Base-by-base conservation (phyloP, 108 stramenopile genomes). In the Nitzschia palea region DNA sequence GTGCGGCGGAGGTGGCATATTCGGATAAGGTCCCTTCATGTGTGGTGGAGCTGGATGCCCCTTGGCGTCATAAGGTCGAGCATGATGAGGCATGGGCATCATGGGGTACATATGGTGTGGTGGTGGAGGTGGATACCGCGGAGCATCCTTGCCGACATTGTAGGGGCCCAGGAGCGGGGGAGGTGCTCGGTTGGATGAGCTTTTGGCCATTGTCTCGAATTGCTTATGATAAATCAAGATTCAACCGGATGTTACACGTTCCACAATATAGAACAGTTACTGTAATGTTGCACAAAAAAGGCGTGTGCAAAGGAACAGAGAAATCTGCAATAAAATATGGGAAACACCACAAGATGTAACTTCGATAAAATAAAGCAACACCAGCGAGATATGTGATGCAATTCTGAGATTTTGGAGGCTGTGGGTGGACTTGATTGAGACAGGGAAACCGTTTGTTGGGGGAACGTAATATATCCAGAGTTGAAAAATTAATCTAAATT, bases 61-160 rank as follows among this genome's bases (percentile, higher is more conserved):
- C 30, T 62, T 61, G 20, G 56, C 40, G 47, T 65, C 43, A 27
- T 60, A 65, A 26, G 22, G 45, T 31, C 65, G 30, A 35, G 4
- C 62, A 12, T 44, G 20, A 30, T 47, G 44, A 15, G 78, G 58
- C 68, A 80, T 79, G 6, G 71, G 71, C 71, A 79, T 79, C 78
- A 79, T 73, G 34, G 58, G 67, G 57, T 67, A 68, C 71, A 79
- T 73, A 48, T 68, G 78, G 42, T 70, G 70, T 44, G 62, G 79
- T 25, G 71, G 78, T 1, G 71, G 78, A 50, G 71, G 78, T 42
- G 72, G 78, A 42, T 68, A 70, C 10, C 58, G 65, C 18, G 52
- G 54, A n/a, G 50, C 50, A 44, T 52, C 59, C 12, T 71, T 64
- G 23, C 45, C 31, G 20, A 15, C 37, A 17, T 63, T 34, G 44